Percentiles rank a stretch among this genome's conserved stretches.
Evolutionary conservation across 352 stramenopile species (phyloP).

Genomic region (Phytophthora litchii): DNA sequence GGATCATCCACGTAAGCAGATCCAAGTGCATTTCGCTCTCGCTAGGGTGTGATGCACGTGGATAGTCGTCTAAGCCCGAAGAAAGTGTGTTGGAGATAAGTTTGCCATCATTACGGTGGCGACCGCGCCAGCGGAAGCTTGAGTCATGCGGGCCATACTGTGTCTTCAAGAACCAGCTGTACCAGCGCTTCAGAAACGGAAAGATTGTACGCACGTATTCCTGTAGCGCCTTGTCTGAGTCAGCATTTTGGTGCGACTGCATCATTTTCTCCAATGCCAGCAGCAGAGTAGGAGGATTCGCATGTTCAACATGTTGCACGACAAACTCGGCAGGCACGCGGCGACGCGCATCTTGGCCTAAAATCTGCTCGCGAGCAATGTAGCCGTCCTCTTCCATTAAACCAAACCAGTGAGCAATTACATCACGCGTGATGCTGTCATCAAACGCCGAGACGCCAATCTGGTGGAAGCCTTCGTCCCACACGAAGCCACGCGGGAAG

Average conservation of each 20-base stretch:
- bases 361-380: constrained; percentile 93
- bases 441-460: constrained; percentile 86
- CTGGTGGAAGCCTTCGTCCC: constrained; percentile 96
- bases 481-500: constrained; percentile 94
- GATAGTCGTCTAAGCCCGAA: constrained; percentile 94
- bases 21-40: constrained; percentile 91
- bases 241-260: constrained; percentile 23
- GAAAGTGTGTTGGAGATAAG: constrained; percentile 92
- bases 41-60: constrained; percentile 71
- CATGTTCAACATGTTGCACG: constrained; percentile 90
- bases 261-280: constrained; percentile 87
- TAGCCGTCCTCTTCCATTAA: constrained; percentile 90
- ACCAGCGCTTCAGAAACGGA: constrained; percentile 80
- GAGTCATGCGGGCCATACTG: constrained; percentile 51
- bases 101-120: constrained; percentile 67
- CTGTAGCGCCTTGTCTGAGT: constrained; percentile 31
- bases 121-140: constrained; percentile 86
- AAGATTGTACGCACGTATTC: constrained; percentile 57
- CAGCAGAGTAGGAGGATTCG: constrained; percentile 92
- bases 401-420: constrained; percentile 89
- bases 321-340: constrained; percentile 91
- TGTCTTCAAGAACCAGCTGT: constrained; percentile 74
- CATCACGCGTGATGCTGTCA: constrained; percentile 65
- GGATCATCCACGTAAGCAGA: constrained; percentile 91
- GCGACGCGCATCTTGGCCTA: constrained; percentile 63